These are phyloP conservation scores for Cyberlindnera mycetangii DNA, from an alignment of 805 yeast genomes.

Conservation along the genomic window DNA sequence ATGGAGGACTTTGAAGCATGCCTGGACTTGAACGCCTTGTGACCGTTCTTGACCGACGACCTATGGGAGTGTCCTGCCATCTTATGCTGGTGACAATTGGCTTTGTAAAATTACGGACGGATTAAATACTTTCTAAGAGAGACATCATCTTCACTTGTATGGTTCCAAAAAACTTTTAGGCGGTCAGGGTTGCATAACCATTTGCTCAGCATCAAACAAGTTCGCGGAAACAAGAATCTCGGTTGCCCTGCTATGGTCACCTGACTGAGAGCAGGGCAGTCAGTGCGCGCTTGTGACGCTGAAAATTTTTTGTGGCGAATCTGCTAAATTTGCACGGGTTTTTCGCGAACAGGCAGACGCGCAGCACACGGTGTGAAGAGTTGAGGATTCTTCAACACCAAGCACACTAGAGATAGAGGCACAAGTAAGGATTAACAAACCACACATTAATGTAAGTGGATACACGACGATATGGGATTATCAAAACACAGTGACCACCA, in stretches of 20 bases:
- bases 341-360: slow-evolving; percentile 1
- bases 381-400: slow-evolving; percentile 13
- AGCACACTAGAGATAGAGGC: background rate
- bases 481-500: background rate
- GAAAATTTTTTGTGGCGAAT: slow-evolving; percentile 16
- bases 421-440: slow-evolving; percentile 17
- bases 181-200: slow-evolving; percentile 15
- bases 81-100: no score
- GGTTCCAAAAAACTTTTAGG: slow-evolving; percentile 11
- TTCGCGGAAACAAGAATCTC: slow-evolving; percentile 10
- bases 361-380: slow-evolving; percentile 7
- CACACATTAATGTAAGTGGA: slow-evolving; percentile 26
- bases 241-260: slow-evolving; percentile 15
- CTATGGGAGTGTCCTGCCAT: slow-evolving; percentile 86
- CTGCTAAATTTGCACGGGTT: slow-evolving; percentile 10
- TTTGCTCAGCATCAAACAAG: slow-evolving; percentile 11
- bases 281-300: slow-evolving; percentile 18
- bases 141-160: background rate
- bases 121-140: no score
- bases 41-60: slow-evolving; percentile 75
- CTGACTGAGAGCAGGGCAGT: slow-evolving; percentile 10
- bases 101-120: no score
- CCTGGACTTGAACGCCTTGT: slow-evolving; percentile 87
- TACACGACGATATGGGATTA: background rate
- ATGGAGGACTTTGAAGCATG: slow-evolving; percentile 88